phyloP scores from a whole-genome alignment of 2,329 filamentous ascomycete genomes.

The Sclerotinia sclerotiorum region DNA sequence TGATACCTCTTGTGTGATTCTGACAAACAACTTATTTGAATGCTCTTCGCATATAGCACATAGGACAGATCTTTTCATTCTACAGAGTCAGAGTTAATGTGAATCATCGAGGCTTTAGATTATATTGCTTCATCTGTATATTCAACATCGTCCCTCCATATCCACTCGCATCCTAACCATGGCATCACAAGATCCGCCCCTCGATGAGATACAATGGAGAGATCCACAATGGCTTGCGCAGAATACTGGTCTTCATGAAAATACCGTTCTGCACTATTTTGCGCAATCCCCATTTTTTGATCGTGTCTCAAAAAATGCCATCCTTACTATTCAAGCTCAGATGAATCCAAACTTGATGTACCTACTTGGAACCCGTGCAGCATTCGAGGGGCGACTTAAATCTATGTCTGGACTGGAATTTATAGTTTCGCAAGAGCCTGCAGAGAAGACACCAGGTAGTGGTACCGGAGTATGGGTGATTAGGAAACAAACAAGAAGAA shows the following conservation, averaged over 20 bases:
- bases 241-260: constrained; percentile 62
- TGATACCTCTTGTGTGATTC: not conserved
- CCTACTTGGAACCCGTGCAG: constrained; percentile 59
- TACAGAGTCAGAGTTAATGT: not conserved
- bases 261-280: constrained; percentile 65
- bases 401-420: constrained; percentile 68
- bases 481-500: constrained; percentile 64
- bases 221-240: constrained; percentile 50
- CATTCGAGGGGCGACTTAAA: constrained; percentile 61
- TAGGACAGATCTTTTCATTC: not conserved
- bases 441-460: constrained; percentile 59
- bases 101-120: too few relatives aligned
- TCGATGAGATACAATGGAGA: constrained; percentile 69
- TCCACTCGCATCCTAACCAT: constrained; percentile 38
- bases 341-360: constrained; percentile 59
- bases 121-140: not conserved
- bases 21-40: not conserved
- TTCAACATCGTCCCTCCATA: not conserved
- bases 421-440: constrained; percentile 63
- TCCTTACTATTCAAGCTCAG: constrained; percentile 61
- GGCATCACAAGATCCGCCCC: constrained; percentile 51
- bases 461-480: constrained; percentile 69
- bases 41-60: not conserved
- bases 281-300: constrained; percentile 68
- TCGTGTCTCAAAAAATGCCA: constrained; percentile 64